Evolutionary conservation across 495 filamentous ascomycete species (phyloP).

Genomic region (Daldinia concentrica): DNA sequence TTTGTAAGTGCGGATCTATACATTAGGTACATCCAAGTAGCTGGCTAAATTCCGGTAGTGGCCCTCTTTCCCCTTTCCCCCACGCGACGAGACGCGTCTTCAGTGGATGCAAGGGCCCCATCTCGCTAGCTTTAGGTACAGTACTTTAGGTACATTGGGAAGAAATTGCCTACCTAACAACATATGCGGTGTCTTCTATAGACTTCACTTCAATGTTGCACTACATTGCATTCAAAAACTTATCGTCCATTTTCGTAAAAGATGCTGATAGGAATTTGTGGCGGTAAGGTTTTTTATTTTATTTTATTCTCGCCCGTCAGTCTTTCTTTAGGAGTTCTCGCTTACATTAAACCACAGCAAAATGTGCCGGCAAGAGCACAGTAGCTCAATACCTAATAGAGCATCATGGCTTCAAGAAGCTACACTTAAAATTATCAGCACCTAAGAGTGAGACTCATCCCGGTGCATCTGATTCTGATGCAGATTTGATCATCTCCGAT

Average conservation of each 20-base stretch:
- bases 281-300: constrained; percentile 64
- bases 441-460: neutral
- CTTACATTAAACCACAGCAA: constrained; percentile 63
- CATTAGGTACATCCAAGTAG: neutral
- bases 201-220: neutral
- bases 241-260: constrained; percentile 23
- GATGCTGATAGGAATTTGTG: constrained; percentile 95
- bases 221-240: neutral
- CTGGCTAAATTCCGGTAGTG: constrained; percentile 26
- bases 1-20: neutral
- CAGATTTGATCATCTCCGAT: constrained; percentile 42
- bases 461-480: constrained; percentile 36
- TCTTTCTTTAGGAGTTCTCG: constrained; percentile 27
- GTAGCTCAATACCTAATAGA: constrained; percentile 84
- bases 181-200: neutral
- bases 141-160: neutral
- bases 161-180: neutral
- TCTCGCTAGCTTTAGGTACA: neutral
- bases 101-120: neutral
- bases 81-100: constrained; percentile 18
- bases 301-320: constrained; percentile 10
- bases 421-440: constrained; percentile 53
- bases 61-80: neutral
- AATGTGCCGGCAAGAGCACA: constrained; percentile 89
- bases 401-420: constrained; percentile 74